These are phyloP conservation scores for Penicillium sp. DNA, from an alignment of 2,329 filamentous ascomycete genomes.

Conservation along the genomic window DNA sequence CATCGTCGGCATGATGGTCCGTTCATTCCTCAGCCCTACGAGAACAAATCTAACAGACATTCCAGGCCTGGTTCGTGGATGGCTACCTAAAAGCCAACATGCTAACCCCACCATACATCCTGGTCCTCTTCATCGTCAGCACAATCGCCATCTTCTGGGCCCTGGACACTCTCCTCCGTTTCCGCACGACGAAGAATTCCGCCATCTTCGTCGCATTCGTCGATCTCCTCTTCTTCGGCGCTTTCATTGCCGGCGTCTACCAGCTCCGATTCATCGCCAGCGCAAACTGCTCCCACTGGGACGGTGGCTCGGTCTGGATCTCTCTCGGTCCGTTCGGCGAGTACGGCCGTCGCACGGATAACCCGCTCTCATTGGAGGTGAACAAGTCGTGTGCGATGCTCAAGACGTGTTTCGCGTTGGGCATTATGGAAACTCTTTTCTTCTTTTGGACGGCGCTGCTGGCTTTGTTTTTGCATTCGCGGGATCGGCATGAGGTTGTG, in stretches of 20 bases:
- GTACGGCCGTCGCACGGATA: slow-evolving; percentile 46
- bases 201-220: slow-evolving; percentile 56
- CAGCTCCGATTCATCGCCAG: slow-evolving; percentile 52
- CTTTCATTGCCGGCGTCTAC: slow-evolving; percentile 58
- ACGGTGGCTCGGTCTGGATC: slow-evolving; percentile 48
- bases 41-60: not conserved
- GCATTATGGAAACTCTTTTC: slow-evolving; percentile 78
- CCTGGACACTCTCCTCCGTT: slow-evolving; percentile 55
- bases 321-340: slow-evolving; percentile 58
- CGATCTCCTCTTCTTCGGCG: slow-evolving; percentile 57
- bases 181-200: slow-evolving; percentile 54
- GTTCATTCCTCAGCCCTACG: slow-evolving; percentile 12
- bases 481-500: slow-evolving; percentile 29
- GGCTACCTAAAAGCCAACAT: slow-evolving; percentile 52
- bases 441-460: slow-evolving; percentile 72
- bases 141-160: slow-evolving; percentile 57
- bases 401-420: slow-evolving; percentile 83
- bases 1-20: slow-evolving; percentile 56
- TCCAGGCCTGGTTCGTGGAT: slow-evolving; percentile 55
- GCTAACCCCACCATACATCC: slow-evolving; percentile 55
- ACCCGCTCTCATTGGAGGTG: slow-evolving; percentile 48
- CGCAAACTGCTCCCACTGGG: slow-evolving; percentile 63
- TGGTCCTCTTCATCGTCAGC: slow-evolving; percentile 60
- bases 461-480: slow-evolving; percentile 47
- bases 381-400: slow-evolving; percentile 85